Percentiles rank a stretch among this genome's conserved stretches.
Evolutionary conservation across 225 moss, liverwort and hornwort genomes (phyloP).

Genomic region (Neckera pumila): DNA sequence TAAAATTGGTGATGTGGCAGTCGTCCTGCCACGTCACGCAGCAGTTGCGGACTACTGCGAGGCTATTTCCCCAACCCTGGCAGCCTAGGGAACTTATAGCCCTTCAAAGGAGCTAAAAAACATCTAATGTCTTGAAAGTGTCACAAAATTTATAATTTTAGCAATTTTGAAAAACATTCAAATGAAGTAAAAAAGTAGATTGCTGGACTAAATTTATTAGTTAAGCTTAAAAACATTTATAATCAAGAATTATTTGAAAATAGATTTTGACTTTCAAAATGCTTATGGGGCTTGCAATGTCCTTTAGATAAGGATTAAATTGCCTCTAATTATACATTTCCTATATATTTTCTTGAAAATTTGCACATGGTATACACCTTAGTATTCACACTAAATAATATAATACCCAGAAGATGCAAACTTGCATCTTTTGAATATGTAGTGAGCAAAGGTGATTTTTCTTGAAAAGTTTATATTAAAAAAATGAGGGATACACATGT

Average conservation of each 20-base stretch:
- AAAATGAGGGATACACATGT: too few relatives aligned
- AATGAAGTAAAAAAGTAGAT: not conserved
- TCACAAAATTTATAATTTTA: not conserved
- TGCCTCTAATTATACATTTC: not conserved
- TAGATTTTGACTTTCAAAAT: not conserved
- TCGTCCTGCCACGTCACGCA: too few relatives aligned
- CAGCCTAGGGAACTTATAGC: too few relatives aligned
- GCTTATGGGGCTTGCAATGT: fast-evolving
- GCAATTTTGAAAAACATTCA: not conserved
- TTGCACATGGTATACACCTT: not conserved
- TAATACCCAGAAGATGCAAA: too few relatives aligned
- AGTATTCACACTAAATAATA: too few relatives aligned
- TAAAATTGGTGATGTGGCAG: too few relatives aligned
- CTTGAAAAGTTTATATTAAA: too few relatives aligned
- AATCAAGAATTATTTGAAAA: not conserved
- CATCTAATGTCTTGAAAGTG: not conserved
- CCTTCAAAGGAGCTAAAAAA: too few relatives aligned
- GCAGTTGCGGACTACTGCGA: too few relatives aligned
- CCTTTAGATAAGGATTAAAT: not conserved
- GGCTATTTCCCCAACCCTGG: too few relatives aligned
- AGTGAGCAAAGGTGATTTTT: too few relatives aligned
- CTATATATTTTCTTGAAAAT: not conserved
- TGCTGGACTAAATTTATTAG: not conserved
- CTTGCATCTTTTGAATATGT: too few relatives aligned
- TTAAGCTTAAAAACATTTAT: not conserved